These are phyloP conservation scores for Microbotryum saponariae DNA, from an alignment of 1,284 basidiomycete genomes.

Conservation along the genomic window DNA sequence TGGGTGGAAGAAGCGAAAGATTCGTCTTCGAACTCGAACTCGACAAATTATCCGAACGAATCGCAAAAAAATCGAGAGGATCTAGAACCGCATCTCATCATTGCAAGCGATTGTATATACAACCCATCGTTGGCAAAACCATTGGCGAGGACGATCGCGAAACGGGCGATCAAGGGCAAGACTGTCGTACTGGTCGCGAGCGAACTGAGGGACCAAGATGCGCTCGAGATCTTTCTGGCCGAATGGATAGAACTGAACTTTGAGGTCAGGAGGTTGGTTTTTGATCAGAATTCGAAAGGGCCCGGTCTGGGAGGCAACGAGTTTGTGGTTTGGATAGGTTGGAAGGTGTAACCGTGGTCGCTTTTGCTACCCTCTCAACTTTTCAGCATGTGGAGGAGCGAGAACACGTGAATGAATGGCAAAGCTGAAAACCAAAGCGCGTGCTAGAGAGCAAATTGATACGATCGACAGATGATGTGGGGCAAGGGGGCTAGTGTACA, in stretches of 20 bases:
- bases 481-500: no score
- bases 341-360: no score
- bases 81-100: constrained; percentile 13
- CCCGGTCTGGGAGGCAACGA: no score
- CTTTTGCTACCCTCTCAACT: no score
- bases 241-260: constrained; percentile 7
- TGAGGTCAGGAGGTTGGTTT: neutral
- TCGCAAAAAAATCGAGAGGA: neutral
- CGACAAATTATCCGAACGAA: neutral
- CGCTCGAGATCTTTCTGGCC: constrained; percentile 20
- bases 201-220: constrained; percentile 25
- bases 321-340: no score
- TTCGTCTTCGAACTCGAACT: neutral
- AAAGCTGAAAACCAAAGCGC: no score
- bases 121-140: constrained; percentile 24
- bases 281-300: no score
- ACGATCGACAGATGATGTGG: no score
- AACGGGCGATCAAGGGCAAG: constrained; percentile 3
- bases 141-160: constrained; percentile 20
- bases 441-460: no score
- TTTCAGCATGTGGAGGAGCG: no score
- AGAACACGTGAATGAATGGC: no score
- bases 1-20: constrained; percentile 5
- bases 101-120: constrained; percentile 32
- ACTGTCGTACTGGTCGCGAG: constrained; percentile 19